Conservation (phyloP, 441 rosid species). For the Theobroma grandiflorum region DNA sequence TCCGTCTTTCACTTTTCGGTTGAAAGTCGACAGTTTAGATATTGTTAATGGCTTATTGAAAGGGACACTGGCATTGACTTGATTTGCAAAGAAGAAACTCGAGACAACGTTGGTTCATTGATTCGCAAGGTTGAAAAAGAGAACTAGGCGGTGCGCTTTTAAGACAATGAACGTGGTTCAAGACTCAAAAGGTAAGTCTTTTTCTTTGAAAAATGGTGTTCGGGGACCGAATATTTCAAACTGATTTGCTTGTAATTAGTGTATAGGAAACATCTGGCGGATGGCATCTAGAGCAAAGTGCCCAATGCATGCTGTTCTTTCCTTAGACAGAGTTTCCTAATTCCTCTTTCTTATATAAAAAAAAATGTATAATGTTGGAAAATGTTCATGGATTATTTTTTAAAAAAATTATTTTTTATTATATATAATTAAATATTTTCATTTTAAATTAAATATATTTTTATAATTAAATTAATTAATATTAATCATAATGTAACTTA, state of each 20-base stretch:
- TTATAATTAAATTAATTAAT: no score
- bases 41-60: neutral
- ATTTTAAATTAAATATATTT: no score
- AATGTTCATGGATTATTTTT: no score
- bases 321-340: neutral
- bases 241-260: neutral
- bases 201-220: neutral
- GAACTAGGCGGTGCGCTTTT: neutral
- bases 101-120: neutral
- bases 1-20: neutral
- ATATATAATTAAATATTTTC: no score
- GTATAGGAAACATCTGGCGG: neutral
- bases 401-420: no score
- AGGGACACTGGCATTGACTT: neutral
- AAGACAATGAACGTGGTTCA: neutral
- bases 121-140: neutral
- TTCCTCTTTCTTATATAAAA: neutral
- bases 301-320: neutral
- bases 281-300: neutral
- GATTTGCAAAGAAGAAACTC: neutral
- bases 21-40: neutral
- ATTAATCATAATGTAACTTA: no score
- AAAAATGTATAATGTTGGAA: no score
- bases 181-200: constrained; percentile 1
- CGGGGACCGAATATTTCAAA: neutral